These are phyloP conservation scores for Amaranthus palmeri DNA, from an alignment of 148 eudicot genomes.

Conservation along the genomic window DNA sequence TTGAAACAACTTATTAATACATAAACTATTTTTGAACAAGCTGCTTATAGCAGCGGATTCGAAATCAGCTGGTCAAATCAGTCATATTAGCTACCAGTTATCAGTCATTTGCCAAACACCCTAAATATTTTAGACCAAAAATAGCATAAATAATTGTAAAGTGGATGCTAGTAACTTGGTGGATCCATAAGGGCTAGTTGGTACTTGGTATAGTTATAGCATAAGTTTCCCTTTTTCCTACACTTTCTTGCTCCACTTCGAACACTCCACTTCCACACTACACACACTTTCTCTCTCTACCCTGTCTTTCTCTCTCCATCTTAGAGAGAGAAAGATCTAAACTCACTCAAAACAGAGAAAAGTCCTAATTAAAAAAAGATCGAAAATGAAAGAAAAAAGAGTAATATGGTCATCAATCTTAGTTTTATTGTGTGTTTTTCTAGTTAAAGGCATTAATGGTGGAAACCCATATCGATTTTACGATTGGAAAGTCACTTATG, in stretches of 20 bases:
- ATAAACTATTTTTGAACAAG: too few species aligned
- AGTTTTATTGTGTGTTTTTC: constrained; percentile 8
- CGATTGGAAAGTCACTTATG: constrained; percentile 56
- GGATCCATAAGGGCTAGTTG: too few species aligned
- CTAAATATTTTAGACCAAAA: too few species aligned
- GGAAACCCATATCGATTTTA: constrained; percentile 56
- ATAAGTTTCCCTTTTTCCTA: not conserved
- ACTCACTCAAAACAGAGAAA: not conserved
- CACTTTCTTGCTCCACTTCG: not conserved
- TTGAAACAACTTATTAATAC: too few species aligned
- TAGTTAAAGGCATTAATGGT: constrained; percentile 32
- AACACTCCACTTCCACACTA: too few species aligned
- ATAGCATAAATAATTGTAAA: too few species aligned
- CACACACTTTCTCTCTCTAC: not conserved
- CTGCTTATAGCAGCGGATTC: too few species aligned
- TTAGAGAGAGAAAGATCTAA: not conserved
- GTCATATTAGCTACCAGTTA: too few species aligned
- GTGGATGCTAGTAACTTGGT: too few species aligned
- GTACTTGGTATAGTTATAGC: too few species aligned
- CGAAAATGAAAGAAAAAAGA: constrained; percentile 22
- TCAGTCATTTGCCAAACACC: too few species aligned
- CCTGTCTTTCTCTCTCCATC: not conserved
- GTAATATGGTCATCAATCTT: constrained; percentile 14
- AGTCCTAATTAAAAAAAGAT: not conserved
- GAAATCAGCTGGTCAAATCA: too few species aligned